Base-by-base conservation (phyloP, 2,329 filamentous ascomycete species). In the Penicillium sp. region DNA sequence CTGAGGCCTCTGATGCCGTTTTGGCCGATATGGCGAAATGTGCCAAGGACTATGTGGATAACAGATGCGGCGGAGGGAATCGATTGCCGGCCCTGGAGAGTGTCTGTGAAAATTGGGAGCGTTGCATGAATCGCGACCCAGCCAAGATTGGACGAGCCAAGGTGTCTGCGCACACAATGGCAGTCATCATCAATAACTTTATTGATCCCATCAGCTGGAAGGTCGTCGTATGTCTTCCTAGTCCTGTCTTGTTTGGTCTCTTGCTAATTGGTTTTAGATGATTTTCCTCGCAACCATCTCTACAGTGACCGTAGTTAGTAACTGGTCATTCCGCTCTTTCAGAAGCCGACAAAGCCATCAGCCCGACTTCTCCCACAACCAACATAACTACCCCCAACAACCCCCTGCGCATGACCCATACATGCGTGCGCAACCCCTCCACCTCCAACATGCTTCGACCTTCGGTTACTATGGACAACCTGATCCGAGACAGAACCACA, bases 171-270 rank as follows among this genome's bases (percentile, higher is more conserved):
- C 89, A 91, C 69, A 95, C 93, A 26, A 90, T 97, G 70, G 93
- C 93, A 1, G 87, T 92, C 69, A 96, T 99, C 42, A 88, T 98
- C 75, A 97, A 98, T 72, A 89, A 89, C 68, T 97, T 98, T 73
- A 88, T 96, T 4, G 92, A 96, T 67, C 88, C 91, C 6, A 93
- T 98, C 74, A 92, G 89, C 62, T 89, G 91, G 75, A 97, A 97
- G 75, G 85, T 87, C 11, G 88, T 90, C 81, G 85, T 87, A 80
- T 61, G 78, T 74, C 27, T 33, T 26, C 13, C 3, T 43, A 0
- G 14, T 33, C n/a, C 43, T 16, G 11, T 43, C 10, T 47, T 6
- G 19, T 37, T 2, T 37, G 8, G 29, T 35, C 4, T 1, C 11
- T 19, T 39, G 57, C 66, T 71, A 62, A 71, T 21, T 26, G 3